phyloP scores from a whole-genome alignment of 176 grass and related monocot species.

The Thinopyrum elongatum region DNA sequence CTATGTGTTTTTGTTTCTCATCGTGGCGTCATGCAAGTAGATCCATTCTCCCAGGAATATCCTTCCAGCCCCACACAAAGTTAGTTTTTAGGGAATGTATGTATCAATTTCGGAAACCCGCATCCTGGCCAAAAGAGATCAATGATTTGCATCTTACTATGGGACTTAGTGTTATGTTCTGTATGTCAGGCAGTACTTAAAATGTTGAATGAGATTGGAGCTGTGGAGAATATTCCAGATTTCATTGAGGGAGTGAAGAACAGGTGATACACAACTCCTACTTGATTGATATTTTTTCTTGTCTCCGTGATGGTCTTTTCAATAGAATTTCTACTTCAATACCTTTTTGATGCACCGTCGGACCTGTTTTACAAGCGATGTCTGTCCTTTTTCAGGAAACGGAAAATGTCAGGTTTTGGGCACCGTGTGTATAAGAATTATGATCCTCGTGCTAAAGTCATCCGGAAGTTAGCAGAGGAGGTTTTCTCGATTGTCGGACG shows the following conservation, averaged over 20 bases:
- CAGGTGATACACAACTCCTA: conserved; percentile 51
- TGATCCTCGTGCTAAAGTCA: conserved; percentile 95
- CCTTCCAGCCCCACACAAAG: neutral
- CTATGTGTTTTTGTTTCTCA: neutral
- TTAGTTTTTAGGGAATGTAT: neutral
- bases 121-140: neutral
- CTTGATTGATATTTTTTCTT: conserved; percentile 4
- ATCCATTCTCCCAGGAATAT: neutral
- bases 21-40: neutral
- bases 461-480: conserved; percentile 90
- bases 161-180: conserved; percentile 27
- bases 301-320: neutral
- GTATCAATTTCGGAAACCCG: neutral
- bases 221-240: conserved; percentile 81
- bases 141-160: neutral
- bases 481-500: conserved; percentile 95
- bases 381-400: conserved; percentile 55
- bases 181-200: conserved; percentile 88
- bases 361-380: conserved; percentile 11
- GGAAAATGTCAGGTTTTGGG: conserved; percentile 95
- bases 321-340: neutral
- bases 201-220: conserved; percentile 96
- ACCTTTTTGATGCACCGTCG: neutral
- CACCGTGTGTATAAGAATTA: conserved; percentile 99
- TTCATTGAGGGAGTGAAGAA: conserved; percentile 98